A percentile compares a stretch with the other conserved stretches of the same genome.
Evolutionary conservation across 495 filamentous ascomycete species (phyloP).

Genomic region (Talaromyces stipitatus): DNA sequence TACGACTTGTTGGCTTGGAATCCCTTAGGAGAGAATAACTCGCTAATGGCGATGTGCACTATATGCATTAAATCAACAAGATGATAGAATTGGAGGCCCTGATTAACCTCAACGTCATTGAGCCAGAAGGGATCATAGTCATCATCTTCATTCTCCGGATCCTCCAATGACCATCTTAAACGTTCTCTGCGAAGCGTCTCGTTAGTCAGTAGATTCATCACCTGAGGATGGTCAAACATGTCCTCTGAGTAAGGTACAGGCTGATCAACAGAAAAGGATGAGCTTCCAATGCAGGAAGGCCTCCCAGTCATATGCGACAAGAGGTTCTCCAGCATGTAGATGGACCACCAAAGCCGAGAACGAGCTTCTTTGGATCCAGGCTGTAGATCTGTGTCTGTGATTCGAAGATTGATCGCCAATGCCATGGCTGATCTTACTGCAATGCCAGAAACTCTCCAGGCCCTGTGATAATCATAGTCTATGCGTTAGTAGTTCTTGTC

Average conservation of each 20-base stretch:
- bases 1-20: slow-evolving; percentile 40
- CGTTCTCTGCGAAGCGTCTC: slow-evolving; percentile 10
- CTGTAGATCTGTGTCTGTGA: slow-evolving; percentile 38
- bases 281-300: slow-evolving; percentile 46
- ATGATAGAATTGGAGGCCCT: slow-evolving; percentile 39
- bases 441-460: slow-evolving; percentile 52
- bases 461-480: slow-evolving; percentile 25
- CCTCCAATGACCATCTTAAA: slow-evolving; percentile 26
- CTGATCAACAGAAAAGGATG: slow-evolving; percentile 43
- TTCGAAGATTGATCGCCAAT: slow-evolving; percentile 54
- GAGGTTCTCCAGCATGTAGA: slow-evolving; percentile 50
- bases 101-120: slow-evolving; percentile 18
- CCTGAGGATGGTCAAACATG: slow-evolving; percentile 14
- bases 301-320: slow-evolving; percentile 55
- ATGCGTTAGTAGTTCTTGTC: not conserved
- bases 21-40: slow-evolving; percentile 49
- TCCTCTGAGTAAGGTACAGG: slow-evolving; percentile 50
- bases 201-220: slow-evolving; percentile 17
- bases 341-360: slow-evolving; percentile 56
- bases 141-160: slow-evolving; percentile 7
- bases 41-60: slow-evolving; percentile 41
- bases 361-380: slow-evolving; percentile 50
- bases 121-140: slow-evolving; percentile 15
- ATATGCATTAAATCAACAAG: slow-evolving; percentile 41
- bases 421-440: slow-evolving; percentile 50